These are phyloP conservation scores for Cytospora piceicola DNA, from an alignment of 2,329 filamentous ascomycete species.

Conservation along the genomic window DNA sequence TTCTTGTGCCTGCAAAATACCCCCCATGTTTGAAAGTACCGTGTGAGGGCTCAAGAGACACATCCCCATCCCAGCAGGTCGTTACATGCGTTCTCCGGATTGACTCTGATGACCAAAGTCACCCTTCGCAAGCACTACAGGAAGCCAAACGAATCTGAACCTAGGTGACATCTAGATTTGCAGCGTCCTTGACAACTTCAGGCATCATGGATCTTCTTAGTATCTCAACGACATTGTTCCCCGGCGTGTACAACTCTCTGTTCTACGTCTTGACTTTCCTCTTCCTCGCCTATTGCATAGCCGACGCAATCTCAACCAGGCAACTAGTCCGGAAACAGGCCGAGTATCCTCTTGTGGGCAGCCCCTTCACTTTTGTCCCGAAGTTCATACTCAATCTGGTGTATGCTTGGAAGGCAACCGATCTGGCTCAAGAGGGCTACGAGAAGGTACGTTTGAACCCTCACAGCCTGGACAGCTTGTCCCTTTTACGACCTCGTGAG, in stretches of 20 bases:
- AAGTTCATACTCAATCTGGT: background rate
- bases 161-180: background rate
- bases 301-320: background rate
- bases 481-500: background rate
- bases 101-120: background rate
- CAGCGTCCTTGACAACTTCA: background rate
- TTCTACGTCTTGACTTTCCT: background rate
- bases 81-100: too few relatives aligned
- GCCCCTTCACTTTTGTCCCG: background rate
- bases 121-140: background rate
- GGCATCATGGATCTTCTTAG: background rate
- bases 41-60: too few relatives aligned
- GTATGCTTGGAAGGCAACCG: constrained; percentile 1
- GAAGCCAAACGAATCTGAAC: background rate
- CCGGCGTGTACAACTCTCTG: background rate
- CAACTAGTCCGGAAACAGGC: background rate
- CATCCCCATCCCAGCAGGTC: too few relatives aligned
- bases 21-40: too few relatives aligned
- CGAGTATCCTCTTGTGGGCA: constrained; percentile 2
- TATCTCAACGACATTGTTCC: background rate
- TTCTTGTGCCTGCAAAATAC: too few relatives aligned
- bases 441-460: background rate
- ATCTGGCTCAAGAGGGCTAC: background rate
- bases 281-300: background rate
- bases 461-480: background rate